These are phyloP conservation scores for Pilaira anomala DNA, from an alignment of 192 early-diverging fungal species.

Conservation along the genomic window DNA sequence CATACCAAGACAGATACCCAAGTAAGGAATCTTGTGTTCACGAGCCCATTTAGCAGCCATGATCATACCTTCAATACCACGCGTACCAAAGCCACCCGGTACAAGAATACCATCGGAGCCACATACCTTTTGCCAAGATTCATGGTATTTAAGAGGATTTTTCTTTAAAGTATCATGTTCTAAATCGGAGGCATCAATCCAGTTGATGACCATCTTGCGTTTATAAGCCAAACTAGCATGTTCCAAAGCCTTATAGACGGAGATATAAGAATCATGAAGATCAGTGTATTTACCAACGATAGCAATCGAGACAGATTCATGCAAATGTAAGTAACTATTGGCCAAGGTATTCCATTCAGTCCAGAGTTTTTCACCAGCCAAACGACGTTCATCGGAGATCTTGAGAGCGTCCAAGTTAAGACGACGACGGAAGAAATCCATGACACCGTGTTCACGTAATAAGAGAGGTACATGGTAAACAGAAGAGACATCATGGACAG, in stretches of 20 bases:
- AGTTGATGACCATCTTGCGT: slow-evolving; percentile 78
- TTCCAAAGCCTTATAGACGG: slow-evolving; percentile 94
- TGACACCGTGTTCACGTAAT: slow-evolving; percentile 80
- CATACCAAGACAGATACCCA: slow-evolving; percentile 97
- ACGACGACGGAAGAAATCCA: slow-evolving; percentile 78
- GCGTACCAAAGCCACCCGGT: slow-evolving; percentile 95
- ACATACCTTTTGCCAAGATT: slow-evolving; percentile 91
- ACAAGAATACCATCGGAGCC: slow-evolving; percentile 91
- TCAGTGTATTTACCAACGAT: slow-evolving; percentile 97
- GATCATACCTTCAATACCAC: slow-evolving; percentile 97
- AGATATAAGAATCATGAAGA: slow-evolving; percentile 95
- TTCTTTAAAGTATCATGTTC: slow-evolving; percentile 68
- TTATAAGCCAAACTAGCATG: slow-evolving; percentile 87
- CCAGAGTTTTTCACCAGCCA: slow-evolving; percentile 65
- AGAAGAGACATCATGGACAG: slow-evolving; percentile 94
- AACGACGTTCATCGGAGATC: slow-evolving; percentile 51
- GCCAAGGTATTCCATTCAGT: slow-evolving; percentile 68
- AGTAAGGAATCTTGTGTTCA: slow-evolving; percentile 95
- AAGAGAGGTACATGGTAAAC: slow-evolving; percentile 96
- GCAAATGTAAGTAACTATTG: slow-evolving; percentile 67
- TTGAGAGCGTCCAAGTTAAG: slow-evolving; percentile 65
- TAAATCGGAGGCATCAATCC: slow-evolving; percentile 95
- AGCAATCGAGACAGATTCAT: slow-evolving; percentile 83
- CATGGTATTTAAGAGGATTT: slow-evolving; percentile 92
- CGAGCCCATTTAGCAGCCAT: slow-evolving; percentile 94